A percentile compares a stretch with the other conserved stretches of the same genome.
phyloP scores from a whole-genome alignment of 495 filamentous ascomycete genomes.

The Xylaria palmicola region DNA sequence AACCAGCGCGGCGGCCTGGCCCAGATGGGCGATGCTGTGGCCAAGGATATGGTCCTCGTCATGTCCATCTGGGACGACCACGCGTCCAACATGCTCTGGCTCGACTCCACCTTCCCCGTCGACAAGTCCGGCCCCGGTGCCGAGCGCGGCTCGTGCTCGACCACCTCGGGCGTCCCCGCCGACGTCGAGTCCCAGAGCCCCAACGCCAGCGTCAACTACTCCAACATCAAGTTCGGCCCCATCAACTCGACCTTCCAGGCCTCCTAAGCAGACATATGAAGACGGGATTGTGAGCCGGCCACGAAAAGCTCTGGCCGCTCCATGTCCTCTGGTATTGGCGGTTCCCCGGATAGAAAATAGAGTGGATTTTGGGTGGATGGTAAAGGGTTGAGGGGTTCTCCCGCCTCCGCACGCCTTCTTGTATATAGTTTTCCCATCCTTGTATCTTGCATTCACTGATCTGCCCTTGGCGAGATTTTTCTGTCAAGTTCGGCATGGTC shows the following conservation, averaged over 20 bases:
- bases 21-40: constrained; percentile 59
- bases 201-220: constrained; percentile 41
- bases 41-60: constrained; percentile 65
- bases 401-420: background rate
- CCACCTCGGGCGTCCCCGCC: constrained; percentile 54
- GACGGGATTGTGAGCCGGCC: too few species aligned
- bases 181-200: constrained; percentile 56
- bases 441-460: constrained; percentile 6
- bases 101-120: constrained; percentile 67
- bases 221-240: constrained; percentile 70
- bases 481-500: background rate
- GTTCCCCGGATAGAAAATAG: background rate
- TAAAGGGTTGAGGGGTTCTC: background rate
- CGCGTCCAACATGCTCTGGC: constrained; percentile 74
- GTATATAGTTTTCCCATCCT: background rate
- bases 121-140: constrained; percentile 55
- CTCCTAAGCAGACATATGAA: background rate
- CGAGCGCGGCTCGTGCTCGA: constrained; percentile 64
- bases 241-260: constrained; percentile 49
- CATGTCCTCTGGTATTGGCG: background rate
- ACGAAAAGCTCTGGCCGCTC: too few species aligned
- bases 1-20: constrained; percentile 55
- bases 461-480: background rate
- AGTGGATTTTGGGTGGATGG: background rate
- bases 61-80: constrained; percentile 79